Conservation (phyloP, 176 grass and related monocot genomes). For the Chrysopogon serrulatus region DNA sequence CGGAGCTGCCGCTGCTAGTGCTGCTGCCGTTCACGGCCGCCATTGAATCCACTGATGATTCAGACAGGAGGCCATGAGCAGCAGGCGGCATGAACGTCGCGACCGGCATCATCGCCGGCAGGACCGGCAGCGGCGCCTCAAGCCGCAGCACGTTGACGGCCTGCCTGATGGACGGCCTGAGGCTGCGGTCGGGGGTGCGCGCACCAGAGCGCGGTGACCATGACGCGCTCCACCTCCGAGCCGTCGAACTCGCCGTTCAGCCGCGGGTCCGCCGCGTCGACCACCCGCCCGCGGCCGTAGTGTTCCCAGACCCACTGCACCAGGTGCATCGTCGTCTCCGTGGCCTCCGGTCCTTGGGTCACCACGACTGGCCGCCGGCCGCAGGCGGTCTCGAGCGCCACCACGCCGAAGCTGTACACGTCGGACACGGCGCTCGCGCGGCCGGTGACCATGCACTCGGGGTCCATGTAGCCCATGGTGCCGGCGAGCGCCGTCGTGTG, state of each 20-base stretch:
- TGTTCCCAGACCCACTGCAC: not conserved
- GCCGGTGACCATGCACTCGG: not conserved
- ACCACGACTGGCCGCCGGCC: not conserved
- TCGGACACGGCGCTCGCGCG: not conserved
- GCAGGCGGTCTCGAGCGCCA: constrained; percentile 40
- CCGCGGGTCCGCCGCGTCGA: too few species aligned
- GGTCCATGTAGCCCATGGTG: constrained; percentile 36
- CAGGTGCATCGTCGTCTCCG: too few species aligned
- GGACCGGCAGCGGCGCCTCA: not conserved
- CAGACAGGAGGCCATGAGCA: not conserved
- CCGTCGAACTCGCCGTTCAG: not conserved
- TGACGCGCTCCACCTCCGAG: constrained; percentile 8
- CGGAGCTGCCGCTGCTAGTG: not conserved
- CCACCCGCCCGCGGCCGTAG: not conserved
- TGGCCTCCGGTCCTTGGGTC: too few species aligned
- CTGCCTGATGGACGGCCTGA: not conserved
- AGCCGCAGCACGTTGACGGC: not conserved
- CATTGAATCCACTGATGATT: too few species aligned
- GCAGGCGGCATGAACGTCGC: not conserved
- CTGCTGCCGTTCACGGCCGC: not conserved
- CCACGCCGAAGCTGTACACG: constrained; percentile 69
- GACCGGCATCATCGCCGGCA: not conserved
- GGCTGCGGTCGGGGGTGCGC: constrained; percentile 4
- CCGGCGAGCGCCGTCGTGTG: constrained; percentile 23
- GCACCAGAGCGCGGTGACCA: constrained; percentile 28